Base-by-base conservation (phyloP, 2,329 filamentous ascomycete genomes). In the Colletotrichum nymphaeae region DNA sequence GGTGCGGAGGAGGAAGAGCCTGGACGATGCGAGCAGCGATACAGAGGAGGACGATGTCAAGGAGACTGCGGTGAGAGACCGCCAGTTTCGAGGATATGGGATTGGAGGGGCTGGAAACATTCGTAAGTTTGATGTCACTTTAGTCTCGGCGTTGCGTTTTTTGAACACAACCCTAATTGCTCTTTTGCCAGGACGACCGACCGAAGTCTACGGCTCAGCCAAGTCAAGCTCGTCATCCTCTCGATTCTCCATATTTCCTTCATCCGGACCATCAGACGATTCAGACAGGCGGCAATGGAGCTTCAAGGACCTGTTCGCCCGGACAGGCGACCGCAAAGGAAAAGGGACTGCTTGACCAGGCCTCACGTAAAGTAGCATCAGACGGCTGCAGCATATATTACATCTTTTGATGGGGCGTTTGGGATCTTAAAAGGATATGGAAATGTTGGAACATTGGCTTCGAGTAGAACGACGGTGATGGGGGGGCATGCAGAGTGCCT, bases 41-140 rank as follows among this genome's bases (percentile, higher is more conserved):
- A 71, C 62, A n/a, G 78, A 76, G 32, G 76, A 75, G n/a, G 77
- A 78, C 49, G 77, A 79, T 32, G 76, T 74, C 65, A 72, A 76
- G 63, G 79, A 80, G 73, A 78, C 79, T n/a, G 75, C 73, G 4
- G 67, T 74, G 52, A 73, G 80, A 35, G 79, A 82, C 59, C 74
- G 78, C 9, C 81, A 83, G 72, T 75, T 82, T 35, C 76, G 83
- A 28, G 81, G 82, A 3, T 84, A 83, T 66, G 83, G 83, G 19
- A 84, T 84, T 49, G 83, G 83, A 3, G 83, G 83, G 2, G 80
- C 79, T 16, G 82, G 83, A 0, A 84, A 85, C 68, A 84, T 84
- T 16, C 78, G 82, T 84, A 68, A 76, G 82, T 80, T 42, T 19
- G 19, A 9, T 19, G 42, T 8, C 24, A 19, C 4, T 3, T 55